phyloP scores from a whole-genome alignment of 495 filamentous ascomycete species.

The Penicillium herquei region DNA sequence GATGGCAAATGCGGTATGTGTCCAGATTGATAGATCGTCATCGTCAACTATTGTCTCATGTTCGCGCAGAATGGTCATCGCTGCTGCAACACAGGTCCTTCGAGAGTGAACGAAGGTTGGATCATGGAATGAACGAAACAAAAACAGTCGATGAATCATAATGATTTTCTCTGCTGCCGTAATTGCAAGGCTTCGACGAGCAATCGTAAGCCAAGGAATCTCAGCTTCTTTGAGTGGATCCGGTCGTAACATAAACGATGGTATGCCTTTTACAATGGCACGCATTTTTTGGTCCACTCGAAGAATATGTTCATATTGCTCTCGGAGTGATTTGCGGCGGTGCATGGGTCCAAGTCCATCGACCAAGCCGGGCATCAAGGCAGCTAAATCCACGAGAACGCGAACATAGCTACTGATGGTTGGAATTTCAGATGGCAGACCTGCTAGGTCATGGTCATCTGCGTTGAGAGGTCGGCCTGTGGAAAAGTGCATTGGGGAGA shows the following conservation, averaged over 20 bases:
- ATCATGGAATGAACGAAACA: slow-evolving; percentile 42
- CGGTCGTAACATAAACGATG: slow-evolving; percentile 27
- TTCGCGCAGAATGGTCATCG: slow-evolving; percentile 47
- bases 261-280: slow-evolving; percentile 31
- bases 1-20: slow-evolving; percentile 32
- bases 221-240: slow-evolving; percentile 30
- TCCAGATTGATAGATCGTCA: slow-evolving; percentile 32
- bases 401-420: slow-evolving; percentile 40
- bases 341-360: slow-evolving; percentile 38
- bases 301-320: slow-evolving; percentile 45
- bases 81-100: slow-evolving; percentile 43
- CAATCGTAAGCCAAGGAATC: slow-evolving; percentile 38
- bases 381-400: slow-evolving; percentile 38
- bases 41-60: slow-evolving; percentile 32
- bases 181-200: slow-evolving; percentile 41
- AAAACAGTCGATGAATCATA: slow-evolving; percentile 50
- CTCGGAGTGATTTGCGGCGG: slow-evolving; percentile 23
- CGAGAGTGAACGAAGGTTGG: slow-evolving; percentile 39
- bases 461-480: slow-evolving; percentile 40
- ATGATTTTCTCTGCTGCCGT: slow-evolving; percentile 52
- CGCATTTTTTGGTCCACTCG: slow-evolving; percentile 43
- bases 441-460: slow-evolving; percentile 36
- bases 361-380: slow-evolving; percentile 38
- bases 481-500: slow-evolving; percentile 41
- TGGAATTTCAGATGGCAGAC: slow-evolving; percentile 31